phyloP scores from a whole-genome alignment of 495 filamentous ascomycete genomes.

The Bacidia gigantensis region DNA sequence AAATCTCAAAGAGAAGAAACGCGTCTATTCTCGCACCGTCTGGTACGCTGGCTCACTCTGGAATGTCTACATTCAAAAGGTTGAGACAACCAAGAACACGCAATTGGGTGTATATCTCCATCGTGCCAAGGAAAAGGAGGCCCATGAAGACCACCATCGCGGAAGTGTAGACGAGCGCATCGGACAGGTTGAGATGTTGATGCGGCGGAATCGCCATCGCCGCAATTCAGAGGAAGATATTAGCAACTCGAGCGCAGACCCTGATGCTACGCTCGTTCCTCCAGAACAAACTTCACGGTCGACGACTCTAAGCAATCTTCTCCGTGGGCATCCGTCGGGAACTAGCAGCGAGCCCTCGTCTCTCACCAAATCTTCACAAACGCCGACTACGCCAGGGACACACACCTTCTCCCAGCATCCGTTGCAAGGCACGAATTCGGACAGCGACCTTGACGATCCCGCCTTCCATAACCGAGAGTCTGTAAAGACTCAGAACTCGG shows the following conservation, averaged over 20 bases:
- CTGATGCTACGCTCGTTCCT: constrained; percentile 20
- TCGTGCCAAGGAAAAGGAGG: constrained; percentile 43
- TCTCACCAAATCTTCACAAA: constrained; percentile 18
- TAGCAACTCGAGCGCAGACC: constrained; percentile 28
- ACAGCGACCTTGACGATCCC: constrained; percentile 17
- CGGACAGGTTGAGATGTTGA: constrained; percentile 34
- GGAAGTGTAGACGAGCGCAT: constrained; percentile 36
- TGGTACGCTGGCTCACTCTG: constrained; percentile 47
- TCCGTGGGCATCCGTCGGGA: constrained; percentile 12
- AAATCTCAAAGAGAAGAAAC: constrained; percentile 44
- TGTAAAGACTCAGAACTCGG: constrained; percentile 13
- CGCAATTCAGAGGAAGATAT: constrained; percentile 26
- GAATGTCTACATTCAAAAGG: constrained; percentile 52
- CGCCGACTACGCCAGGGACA: constrained; percentile 9
- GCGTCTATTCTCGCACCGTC: constrained; percentile 47
- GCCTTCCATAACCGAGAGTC: constrained; percentile 9
- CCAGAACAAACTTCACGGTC: constrained; percentile 13
- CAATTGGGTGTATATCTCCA: constrained; percentile 49
- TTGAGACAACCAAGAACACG: constrained; percentile 36
- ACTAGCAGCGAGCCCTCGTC: constrained; percentile 13
- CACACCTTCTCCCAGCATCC: constrained; percentile 9
- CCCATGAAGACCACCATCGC: constrained; percentile 25
- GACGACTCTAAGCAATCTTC: constrained; percentile 15
- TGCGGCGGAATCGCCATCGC: constrained; percentile 25
- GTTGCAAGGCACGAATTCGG: constrained; percentile 11